Base-by-base conservation (phyloP, 805 yeast genomes). In the Isabelozyma rhagii region DNA sequence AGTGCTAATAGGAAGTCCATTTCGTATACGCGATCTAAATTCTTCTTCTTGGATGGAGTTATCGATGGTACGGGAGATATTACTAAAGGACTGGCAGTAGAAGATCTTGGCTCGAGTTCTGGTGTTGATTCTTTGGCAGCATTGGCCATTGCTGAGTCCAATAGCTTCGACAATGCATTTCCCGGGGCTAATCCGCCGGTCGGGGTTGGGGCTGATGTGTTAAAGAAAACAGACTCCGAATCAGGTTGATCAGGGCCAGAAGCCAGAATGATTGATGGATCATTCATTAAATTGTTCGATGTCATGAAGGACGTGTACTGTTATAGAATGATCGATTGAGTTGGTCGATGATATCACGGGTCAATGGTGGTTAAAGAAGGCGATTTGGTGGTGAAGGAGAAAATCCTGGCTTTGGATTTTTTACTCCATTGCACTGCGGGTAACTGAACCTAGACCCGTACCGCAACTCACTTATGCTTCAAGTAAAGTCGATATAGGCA, bases 91-190 rank as follows among this genome's bases (percentile, higher is more conserved):
- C 41, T 40, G 13, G 61, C 57, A 38, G 55, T 55, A 34, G 41
- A 29, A 4, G 55, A 44, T 15, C 36, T 43, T 17, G 50, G 58
- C 15, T 58, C 69, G 13, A 62, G 41, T 28, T 71, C 76, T 7
- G 77, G 78, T 5, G 75, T 68, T 15, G 68, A 55, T 48, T 75
- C 79, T 45, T 68, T 71, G 38, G 79, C 79, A 11, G 80, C 79
- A 36, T 75, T 71, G 28, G 77, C 77, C 56, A 75, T 72, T 14
- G 80, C 80, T 7, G 75, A 69, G 54, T 75, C 79, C 44, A 75
- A 63, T 41, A 75, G 61, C 52, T 67, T 68, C 17, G 78, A 69
- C 40, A 75, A 68, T 6, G 72, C 77, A 46, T 61, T 66, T 15
- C 70, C 68, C 3, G 74, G 68, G 43, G 64, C 69, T 47, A 63